A percentile compares a stretch with the other conserved stretches of the same genome.
Conservation (phyloP, 1,139 yeast species). For the Suhomyces terraborum region DNA sequence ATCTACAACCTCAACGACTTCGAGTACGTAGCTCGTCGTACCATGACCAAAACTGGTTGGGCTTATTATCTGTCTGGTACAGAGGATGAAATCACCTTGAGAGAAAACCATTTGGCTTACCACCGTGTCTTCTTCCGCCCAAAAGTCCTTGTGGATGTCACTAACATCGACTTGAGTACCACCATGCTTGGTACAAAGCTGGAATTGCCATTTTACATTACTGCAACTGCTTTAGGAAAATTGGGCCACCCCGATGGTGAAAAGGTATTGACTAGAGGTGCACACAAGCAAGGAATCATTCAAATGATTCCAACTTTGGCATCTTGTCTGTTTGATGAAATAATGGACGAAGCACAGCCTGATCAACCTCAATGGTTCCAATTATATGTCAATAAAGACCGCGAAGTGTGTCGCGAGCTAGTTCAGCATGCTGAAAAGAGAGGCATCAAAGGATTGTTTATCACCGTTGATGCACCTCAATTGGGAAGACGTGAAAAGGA, state of each 20-base stretch:
- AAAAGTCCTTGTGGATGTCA: constrained; percentile 71
- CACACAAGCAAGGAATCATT: constrained; percentile 64
- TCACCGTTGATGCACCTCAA: constrained; percentile 94
- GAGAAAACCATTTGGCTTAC: constrained; percentile 88
- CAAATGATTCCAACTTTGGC: constrained; percentile 86
- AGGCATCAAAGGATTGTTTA: constrained; percentile 77
- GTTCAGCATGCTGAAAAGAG: constrained; percentile 72
- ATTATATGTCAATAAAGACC: constrained; percentile 73
- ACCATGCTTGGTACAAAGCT: constrained; percentile 43
- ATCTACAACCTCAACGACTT: constrained; percentile 76
- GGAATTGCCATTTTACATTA: constrained; percentile 64
- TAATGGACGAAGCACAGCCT: constrained; percentile 56
- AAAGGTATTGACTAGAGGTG: constrained; percentile 70
- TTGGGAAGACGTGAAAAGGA: constrained; percentile 89
- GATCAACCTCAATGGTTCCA: constrained; percentile 83
- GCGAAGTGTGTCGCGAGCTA: constrained; percentile 59
- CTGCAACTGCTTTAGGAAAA: constrained; percentile 81
- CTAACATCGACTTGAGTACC: constrained; percentile 39
- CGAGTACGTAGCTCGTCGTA: constrained; percentile 79
- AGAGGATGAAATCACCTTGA: constrained; percentile 85
- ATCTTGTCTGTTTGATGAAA: constrained; percentile 73
- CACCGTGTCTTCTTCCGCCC: constrained; percentile 89
- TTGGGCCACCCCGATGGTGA: constrained; percentile 83
- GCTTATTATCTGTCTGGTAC: constrained; percentile 90
- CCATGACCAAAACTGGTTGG: constrained; percentile 80